A percentile compares a stretch with the other conserved stretches of the same genome.
phyloP scores from a whole-genome alignment of 495 filamentous ascomycete genomes.

The Lasiosphaeris hirsuta region DNA sequence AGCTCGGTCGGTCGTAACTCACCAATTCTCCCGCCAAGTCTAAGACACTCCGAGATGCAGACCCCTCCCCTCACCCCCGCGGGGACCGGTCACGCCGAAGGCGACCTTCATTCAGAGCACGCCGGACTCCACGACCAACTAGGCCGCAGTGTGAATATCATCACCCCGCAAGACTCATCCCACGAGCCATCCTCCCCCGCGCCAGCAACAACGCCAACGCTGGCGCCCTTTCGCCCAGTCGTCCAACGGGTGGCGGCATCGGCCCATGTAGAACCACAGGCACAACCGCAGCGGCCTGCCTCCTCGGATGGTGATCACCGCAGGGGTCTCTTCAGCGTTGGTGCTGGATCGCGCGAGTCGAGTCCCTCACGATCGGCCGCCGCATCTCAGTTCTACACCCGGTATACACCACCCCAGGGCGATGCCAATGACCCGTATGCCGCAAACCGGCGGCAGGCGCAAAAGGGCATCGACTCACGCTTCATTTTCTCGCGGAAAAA shows the following conservation, averaged over 20 bases:
- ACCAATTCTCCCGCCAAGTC: slow-evolving; percentile 41
- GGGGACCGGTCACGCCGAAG: slow-evolving; percentile 51
- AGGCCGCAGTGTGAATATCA: slow-evolving; percentile 51
- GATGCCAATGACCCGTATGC: slow-evolving; percentile 88
- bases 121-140: slow-evolving; percentile 28
- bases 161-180: slow-evolving; percentile 56
- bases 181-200: slow-evolving; percentile 37
- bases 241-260: slow-evolving; percentile 14
- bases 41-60: slow-evolving; percentile 60
- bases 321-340: slow-evolving; percentile 69
- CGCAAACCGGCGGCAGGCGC: slow-evolving; percentile 72
- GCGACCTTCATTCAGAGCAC: slow-evolving; percentile 26
- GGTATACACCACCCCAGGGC: slow-evolving; percentile 74
- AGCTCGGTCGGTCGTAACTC: slow-evolving; percentile 40
- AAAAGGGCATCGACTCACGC: slow-evolving; percentile 69
- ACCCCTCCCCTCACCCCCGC: slow-evolving; percentile 90
- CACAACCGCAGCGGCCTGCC: slow-evolving; percentile 32
- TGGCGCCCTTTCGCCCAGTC: slow-evolving; percentile 20
- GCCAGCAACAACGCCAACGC: too few species aligned
- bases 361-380: slow-evolving; percentile 59
- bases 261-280: slow-evolving; percentile 19
- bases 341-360: slow-evolving; percentile 63
- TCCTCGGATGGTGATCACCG: slow-evolving; percentile 52
- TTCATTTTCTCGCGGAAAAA: slow-evolving; percentile 73
- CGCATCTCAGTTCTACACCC: slow-evolving; percentile 56